These are phyloP conservation scores for Aureobasidium sp. DNA, from an alignment of 2,329 filamentous ascomycete genomes.

Conservation along the genomic window DNA sequence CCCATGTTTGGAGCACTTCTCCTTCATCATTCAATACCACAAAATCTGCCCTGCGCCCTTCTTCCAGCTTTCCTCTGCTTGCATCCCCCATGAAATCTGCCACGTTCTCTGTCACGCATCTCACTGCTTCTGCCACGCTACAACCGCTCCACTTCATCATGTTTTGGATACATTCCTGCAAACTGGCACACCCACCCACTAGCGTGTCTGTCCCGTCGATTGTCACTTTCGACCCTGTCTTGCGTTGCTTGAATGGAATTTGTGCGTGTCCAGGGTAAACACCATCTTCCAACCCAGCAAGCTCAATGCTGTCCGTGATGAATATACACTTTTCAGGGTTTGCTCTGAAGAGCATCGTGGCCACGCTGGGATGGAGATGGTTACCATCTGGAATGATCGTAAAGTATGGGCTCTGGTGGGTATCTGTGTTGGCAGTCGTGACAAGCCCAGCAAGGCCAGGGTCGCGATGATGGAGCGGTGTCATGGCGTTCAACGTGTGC, in stretches of 20 bases:
- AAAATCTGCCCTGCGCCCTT: constrained; percentile 44
- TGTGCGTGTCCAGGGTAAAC: constrained; percentile 47
- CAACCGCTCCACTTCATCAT: constrained; percentile 42
- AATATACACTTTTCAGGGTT: constrained; percentile 44
- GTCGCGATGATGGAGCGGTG: constrained; percentile 42
- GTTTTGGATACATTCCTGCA: constrained; percentile 47
- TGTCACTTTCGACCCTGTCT: constrained; percentile 42
- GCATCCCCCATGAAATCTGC: constrained; percentile 43
- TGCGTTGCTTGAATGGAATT: constrained; percentile 44
- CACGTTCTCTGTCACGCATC: constrained; percentile 46
- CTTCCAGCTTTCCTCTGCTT: constrained; percentile 38
- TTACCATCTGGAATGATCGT: constrained; percentile 49
- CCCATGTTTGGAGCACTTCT: constrained; percentile 46
- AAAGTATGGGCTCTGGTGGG: constrained; percentile 38
- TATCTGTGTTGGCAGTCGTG: constrained; percentile 23
- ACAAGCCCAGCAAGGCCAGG: constrained; percentile 45
- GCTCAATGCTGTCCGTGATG: constrained; percentile 50
- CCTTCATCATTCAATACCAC: constrained; percentile 41
- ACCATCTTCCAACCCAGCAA: constrained; percentile 47
- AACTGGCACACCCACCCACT: constrained; percentile 46
- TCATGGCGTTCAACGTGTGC: constrained; percentile 51
- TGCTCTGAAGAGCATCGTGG: constrained; percentile 42
- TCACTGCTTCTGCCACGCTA: constrained; percentile 41
- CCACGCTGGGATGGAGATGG: constrained; percentile 46
- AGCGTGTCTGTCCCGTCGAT: constrained; percentile 49